Evolutionary conservation across 108 stramenopile species (phyloP).

Genomic region (Chaetoceros muelleri): DNA sequence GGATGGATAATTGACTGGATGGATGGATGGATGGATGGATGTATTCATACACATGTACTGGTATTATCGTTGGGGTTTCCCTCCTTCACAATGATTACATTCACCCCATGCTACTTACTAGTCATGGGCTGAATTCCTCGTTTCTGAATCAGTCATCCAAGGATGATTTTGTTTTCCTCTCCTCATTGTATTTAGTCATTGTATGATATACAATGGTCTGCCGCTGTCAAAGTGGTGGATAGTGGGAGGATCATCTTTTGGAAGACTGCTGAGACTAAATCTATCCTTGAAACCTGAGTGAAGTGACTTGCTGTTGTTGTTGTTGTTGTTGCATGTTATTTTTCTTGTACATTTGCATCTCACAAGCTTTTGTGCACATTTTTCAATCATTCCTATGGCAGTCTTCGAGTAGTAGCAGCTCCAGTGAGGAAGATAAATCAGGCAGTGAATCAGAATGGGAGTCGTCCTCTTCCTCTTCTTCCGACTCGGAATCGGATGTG

Average conservation of each 20-base stretch:
- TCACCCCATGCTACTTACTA: slow-evolving; percentile 12
- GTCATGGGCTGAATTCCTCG: slow-evolving; percentile 88
- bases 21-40: too few relatives aligned
- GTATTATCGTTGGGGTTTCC: background rate
- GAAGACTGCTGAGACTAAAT: slow-evolving; percentile 77
- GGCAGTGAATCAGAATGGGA: slow-evolving; percentile 46
- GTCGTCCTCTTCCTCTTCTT: slow-evolving; percentile 28
- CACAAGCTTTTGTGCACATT: too few relatives aligned
- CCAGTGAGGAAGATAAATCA: slow-evolving; percentile 36
- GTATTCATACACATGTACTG: slow-evolving; percentile 1
- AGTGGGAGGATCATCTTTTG: slow-evolving; percentile 15
- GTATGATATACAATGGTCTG: too few relatives aligned
- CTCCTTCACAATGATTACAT: slow-evolving; percentile 57
- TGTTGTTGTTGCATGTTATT: too few relatives aligned
- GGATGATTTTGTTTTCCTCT: slow-evolving; percentile 15
- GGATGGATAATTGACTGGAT: background rate
- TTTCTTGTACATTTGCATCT: too few relatives aligned
- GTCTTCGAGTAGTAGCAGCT: slow-evolving; percentile 1
- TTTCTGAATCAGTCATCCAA: slow-evolving; percentile 75
- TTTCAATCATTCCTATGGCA: too few relatives aligned
- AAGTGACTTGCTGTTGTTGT: too few relatives aligned
- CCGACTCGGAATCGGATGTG: slow-evolving; percentile 38
- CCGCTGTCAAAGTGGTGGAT: slow-evolving; percentile 79
- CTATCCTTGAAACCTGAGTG: slow-evolving; percentile 21
- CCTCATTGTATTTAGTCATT: too few relatives aligned